These are phyloP conservation scores for Lipomyces chichibuensis DNA, from an alignment of 805 yeast genomes.

Conservation along the genomic window DNA sequence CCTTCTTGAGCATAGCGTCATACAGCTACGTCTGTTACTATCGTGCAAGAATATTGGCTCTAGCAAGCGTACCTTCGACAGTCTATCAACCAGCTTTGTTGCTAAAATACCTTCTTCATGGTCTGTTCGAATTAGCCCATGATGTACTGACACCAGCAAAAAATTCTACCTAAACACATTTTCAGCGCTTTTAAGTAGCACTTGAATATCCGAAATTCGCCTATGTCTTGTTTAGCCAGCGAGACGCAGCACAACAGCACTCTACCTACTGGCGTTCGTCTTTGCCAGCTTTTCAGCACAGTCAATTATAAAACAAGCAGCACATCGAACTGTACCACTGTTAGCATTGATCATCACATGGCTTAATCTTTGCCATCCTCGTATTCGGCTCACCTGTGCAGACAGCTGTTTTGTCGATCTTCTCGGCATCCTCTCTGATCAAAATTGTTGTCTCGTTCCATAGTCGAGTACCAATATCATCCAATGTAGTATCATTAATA, in stretches of 20 bases:
- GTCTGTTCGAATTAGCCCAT: constrained; percentile 6
- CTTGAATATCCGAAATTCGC: constrained; percentile 17
- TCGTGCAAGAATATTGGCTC: not conserved
- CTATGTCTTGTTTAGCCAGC: not conserved
- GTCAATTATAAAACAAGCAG: constrained; percentile 27
- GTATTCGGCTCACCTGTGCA: constrained; percentile 1
- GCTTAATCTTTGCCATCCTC: not conserved
- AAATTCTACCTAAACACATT: constrained; percentile 16
- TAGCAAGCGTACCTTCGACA: constrained; percentile 10
- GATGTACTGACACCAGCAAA: not conserved
- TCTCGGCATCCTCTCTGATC: constrained; percentile 2
- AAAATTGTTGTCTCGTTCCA: constrained; percentile 26
- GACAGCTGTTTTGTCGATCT: constrained; percentile 7
- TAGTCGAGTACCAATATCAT: constrained; percentile 14
- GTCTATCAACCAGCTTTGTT: constrained; percentile 13
- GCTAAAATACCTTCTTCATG: constrained; percentile 18
- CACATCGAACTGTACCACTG: constrained; percentile 16
- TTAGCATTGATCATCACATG: not conserved
- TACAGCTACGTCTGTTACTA: not conserved
- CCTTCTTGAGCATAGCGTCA: not conserved
- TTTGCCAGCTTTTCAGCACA: constrained; percentile 20
- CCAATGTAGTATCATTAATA: constrained; percentile 2
- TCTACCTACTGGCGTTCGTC: not conserved
- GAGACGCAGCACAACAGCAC: not conserved
- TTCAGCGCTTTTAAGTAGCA: constrained; percentile 23